A percentile compares a stretch with the other conserved stretches of the same genome.
Evolutionary conservation across 192 early-diverging fungal genomes (phyloP).

Genomic region (Phlyctochytrium planicorne): DNA sequence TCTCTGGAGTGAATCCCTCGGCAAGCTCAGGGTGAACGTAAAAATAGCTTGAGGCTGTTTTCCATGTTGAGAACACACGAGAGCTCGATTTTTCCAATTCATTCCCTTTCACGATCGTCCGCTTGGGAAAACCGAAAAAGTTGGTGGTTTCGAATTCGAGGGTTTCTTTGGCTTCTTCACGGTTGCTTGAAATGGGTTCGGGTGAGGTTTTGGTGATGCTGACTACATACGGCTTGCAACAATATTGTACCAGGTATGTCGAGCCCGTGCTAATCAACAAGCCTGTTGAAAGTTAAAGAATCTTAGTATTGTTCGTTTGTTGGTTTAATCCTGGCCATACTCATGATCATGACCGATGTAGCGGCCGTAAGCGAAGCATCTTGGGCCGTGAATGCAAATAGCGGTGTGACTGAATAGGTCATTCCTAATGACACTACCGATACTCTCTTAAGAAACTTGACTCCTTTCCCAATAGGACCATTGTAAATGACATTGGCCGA

Average conservation of each 20-base stretch:
- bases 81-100: slow-evolving; percentile 6
- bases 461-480: slow-evolving; percentile 12
- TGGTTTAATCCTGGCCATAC: too few species aligned
- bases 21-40: slow-evolving; percentile 33
- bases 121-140: slow-evolving; percentile 20
- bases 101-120: background rate
- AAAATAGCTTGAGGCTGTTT: slow-evolving; percentile 10
- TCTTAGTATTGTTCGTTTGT: too few species aligned
- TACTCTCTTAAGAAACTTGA: slow-evolving; percentile 24
- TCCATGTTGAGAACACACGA: slow-evolving; percentile 24
- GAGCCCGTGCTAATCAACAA: slow-evolving; percentile 9
- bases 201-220: background rate
- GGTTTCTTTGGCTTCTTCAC: background rate
- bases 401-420: slow-evolving; percentile 12
- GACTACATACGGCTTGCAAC: slow-evolving; percentile 21
- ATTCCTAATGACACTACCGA: slow-evolving; percentile 11
- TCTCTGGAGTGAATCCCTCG: slow-evolving; percentile 20
- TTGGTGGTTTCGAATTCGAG: slow-evolving; percentile 11
- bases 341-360: slow-evolving; percentile 20
- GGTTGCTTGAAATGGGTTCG: background rate
- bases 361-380: slow-evolving; percentile 11
- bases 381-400: slow-evolving; percentile 9
- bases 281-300: slow-evolving; percentile 1
- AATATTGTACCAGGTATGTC: slow-evolving; percentile 18
- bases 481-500: slow-evolving; percentile 16